A percentile compares a stretch with the other conserved stretches of the same genome.
Conservation (phyloP, 495 filamentous ascomycete genomes). For the Penicillium coprophilum region DNA sequence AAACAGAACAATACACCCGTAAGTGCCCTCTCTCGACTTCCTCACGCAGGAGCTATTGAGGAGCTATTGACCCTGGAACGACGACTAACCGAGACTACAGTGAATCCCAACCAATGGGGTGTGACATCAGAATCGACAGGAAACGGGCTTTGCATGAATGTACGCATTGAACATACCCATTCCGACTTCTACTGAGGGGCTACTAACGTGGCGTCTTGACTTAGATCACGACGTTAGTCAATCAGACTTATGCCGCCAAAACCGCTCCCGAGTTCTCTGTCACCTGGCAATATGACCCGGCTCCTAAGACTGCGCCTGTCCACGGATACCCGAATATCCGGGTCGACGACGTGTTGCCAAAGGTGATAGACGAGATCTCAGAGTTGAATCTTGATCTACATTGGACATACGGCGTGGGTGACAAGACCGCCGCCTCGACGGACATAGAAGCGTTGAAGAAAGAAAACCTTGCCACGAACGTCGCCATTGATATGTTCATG, state of each 20-base stretch:
- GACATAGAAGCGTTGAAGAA: slow-evolving; percentile 14
- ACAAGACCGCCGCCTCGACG: slow-evolving; percentile 20
- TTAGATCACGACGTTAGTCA: slow-evolving; percentile 37
- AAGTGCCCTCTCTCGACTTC: slow-evolving; percentile 19
- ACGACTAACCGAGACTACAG: slow-evolving; percentile 16
- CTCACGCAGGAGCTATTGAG: neutral
- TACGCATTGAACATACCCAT: slow-evolving; percentile 13
- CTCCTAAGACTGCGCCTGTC: slow-evolving; percentile 28
- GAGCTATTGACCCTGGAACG: neutral
- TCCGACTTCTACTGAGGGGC: neutral
- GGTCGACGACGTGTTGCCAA: slow-evolving; percentile 27
- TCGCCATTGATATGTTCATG: slow-evolving; percentile 50
- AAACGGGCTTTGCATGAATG: slow-evolving; percentile 32
- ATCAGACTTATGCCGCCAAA: slow-evolving; percentile 34
- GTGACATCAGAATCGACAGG: slow-evolving; percentile 10
- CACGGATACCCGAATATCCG: slow-evolving; percentile 43
- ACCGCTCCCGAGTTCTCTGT: slow-evolving; percentile 38
- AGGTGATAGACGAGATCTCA: slow-evolving; percentile 20
- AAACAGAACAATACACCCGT: slow-evolving; percentile 28
- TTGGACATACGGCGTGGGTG: slow-evolving; percentile 42
- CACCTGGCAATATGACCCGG: slow-evolving; percentile 37
- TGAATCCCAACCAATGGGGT: slow-evolving; percentile 40
- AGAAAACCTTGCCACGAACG: slow-evolving; percentile 36
- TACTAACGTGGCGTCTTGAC: neutral
- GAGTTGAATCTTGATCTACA: slow-evolving; percentile 29